Base-by-base conservation (phyloP, 1,284 basidiomycete species). In the Trichosporon ovoides region DNA sequence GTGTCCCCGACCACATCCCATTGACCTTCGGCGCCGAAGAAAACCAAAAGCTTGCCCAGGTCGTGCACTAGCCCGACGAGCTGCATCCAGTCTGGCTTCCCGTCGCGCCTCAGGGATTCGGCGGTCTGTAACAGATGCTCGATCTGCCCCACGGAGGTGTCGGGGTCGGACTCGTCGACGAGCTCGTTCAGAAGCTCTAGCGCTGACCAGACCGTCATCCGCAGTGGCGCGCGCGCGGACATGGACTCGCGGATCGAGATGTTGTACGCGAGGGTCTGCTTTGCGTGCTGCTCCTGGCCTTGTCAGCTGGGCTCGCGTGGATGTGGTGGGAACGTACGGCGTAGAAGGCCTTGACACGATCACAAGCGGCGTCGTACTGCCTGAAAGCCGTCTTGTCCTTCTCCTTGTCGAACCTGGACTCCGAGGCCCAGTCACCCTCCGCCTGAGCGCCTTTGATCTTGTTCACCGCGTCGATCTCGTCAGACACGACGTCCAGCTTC, bases 1-100 rank as follows among this genome's bases (percentile, higher is more conserved):
- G 87, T 90, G 72, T 91, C 88, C 18, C 86, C 88, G 38, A 91
- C 89, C 52, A 92, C 89, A 62, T 91, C 89, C 89, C 89, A 92
- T 77, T 92, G 90, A 10, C 89, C 89, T 54, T 81, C 79, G 53
- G 49, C 49, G 18, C 86, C 87, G 73, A 89, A 89, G 63, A 91
- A 80, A 72, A 84, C 82, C 18, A 90, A 77, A 7, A 91, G 81
- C 73, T 91, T 91, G 56, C 88, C 88, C 55, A 91, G 83, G 73
- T 91, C 88, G 68, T 91, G 88, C 22, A 91, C 48, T 20, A 95
- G 83, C 2, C 91, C 91, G 20, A 89, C 86, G 57, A 92, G 84
- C 79, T 92, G 89, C 79, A 80, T 80, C 79, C 80, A 79, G 49
- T 79, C 77, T 2, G 90, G 89, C 76, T 92, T 91, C 7, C 89